Evolutionary conservation across 2,329 filamentous ascomycete genomes (phyloP).

Genomic region (Aspergillus thermomutatus): DNA sequence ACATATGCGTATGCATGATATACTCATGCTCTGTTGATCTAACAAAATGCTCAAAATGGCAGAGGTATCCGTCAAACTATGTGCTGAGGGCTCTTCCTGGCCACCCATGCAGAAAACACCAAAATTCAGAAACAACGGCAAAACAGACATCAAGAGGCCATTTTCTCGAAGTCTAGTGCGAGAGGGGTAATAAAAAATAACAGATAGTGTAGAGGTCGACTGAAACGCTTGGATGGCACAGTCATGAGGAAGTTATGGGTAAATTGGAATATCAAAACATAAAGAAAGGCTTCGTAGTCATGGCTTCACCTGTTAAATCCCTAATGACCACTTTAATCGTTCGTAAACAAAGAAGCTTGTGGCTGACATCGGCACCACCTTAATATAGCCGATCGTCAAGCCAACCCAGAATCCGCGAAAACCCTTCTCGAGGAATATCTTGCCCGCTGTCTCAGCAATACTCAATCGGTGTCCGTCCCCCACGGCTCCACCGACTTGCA

Average conservation of each 20-base stretch:
- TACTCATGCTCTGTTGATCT: not conserved
- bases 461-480: conserved; percentile 79
- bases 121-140: conserved; percentile 13
- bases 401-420: conserved; percentile 86
- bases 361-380: conserved; percentile 86
- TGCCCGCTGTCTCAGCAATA: conserved; percentile 72
- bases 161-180: conserved; percentile 7
- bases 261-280: not conserved
- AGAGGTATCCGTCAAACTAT: conserved; percentile 9
- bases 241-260: not conserved
- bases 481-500: conserved; percentile 95
- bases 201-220: not conserved
- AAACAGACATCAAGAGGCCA: conserved; percentile 11
- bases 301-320: conserved; percentile 51
- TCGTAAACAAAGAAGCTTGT: conserved; percentile 68
- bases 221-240: not conserved
- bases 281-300: not conserved
- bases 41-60: not conserved
- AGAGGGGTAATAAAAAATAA: conserved; percentile 1
- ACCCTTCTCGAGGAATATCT: conserved; percentile 74
- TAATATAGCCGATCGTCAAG: conserved; percentile 89
- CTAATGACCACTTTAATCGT: conserved; percentile 60
- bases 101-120: conserved; percentile 17
- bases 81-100: conserved; percentile 7
- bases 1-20: not conserved